These are phyloP conservation scores for Handroanthus guayacan DNA, from an alignment of 257 asterid species.

Conservation along the genomic window DNA sequence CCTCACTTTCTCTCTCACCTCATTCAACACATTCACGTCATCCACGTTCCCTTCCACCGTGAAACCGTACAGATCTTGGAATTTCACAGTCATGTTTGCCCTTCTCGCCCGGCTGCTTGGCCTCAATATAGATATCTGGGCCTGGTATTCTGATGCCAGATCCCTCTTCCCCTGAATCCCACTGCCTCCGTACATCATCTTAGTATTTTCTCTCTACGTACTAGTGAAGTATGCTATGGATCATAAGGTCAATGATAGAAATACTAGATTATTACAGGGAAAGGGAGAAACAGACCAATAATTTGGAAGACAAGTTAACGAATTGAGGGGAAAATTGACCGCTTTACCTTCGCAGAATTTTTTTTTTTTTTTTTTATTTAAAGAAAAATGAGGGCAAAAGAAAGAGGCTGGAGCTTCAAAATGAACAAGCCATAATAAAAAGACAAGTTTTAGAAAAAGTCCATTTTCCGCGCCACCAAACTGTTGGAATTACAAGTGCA, in stretches of 20 bases:
- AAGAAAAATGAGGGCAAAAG: neutral
- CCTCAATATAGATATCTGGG: conserved; percentile 73
- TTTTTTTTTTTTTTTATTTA: neutral
- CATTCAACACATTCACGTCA: conserved; percentile 96
- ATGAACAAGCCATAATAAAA: neutral
- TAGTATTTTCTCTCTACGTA: neutral
- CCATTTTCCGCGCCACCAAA: neutral
- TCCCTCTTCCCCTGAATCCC: conserved; percentile 63
- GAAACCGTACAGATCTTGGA: conserved; percentile 94
- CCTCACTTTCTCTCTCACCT: conserved; percentile 96
- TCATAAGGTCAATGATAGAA: neutral
- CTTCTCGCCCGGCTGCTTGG: conserved; percentile 92
- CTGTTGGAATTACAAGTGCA: neutral
- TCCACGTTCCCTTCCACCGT: conserved; percentile 97
- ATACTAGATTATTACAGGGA: neutral
- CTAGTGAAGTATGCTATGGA: neutral
- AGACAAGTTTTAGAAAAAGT: neutral
- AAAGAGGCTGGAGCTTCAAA: neutral
- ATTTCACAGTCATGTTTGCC: conserved; percentile 92
- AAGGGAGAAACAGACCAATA: neutral
- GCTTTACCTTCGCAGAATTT: neutral
- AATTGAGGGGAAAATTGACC: neutral
- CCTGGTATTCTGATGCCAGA: conserved; percentile 69
- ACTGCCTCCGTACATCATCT: conserved; percentile 67
- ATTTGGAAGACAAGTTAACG: neutral